These are phyloP conservation scores for Fusarium sp. DNA, from an alignment of 2,329 filamentous ascomycete species.

Conservation along the genomic window DNA sequence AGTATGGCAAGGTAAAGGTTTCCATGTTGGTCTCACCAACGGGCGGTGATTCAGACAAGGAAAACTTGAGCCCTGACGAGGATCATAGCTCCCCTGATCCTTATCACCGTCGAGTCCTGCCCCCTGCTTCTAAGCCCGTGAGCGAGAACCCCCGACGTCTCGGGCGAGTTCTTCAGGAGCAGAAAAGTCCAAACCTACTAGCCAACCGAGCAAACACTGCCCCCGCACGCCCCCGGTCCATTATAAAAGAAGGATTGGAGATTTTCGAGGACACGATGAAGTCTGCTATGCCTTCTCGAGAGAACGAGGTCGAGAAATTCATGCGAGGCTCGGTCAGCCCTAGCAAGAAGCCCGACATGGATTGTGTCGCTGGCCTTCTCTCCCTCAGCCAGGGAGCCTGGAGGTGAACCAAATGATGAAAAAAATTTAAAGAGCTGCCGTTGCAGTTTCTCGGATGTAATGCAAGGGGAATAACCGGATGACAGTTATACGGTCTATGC, in stretches of 20 bases:
- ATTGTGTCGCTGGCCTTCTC: slow-evolving; percentile 88
- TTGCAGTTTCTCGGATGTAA: slow-evolving; percentile 21
- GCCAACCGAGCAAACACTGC: slow-evolving; percentile 56
- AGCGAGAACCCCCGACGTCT: slow-evolving; percentile 55
- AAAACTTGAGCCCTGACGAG: slow-evolving; percentile 80
- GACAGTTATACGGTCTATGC: slow-evolving; percentile 19
- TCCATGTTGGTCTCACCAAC: slow-evolving; percentile 54
- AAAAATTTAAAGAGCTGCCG: not conserved
- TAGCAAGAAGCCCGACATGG: slow-evolving; percentile 83
- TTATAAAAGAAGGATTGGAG: slow-evolving; percentile 53
- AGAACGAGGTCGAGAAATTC: slow-evolving; percentile 77
- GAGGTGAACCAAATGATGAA: slow-evolving; percentile 59
- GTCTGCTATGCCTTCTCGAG: slow-evolving; percentile 37
- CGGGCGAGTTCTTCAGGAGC: slow-evolving; percentile 57
- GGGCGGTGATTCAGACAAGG: slow-evolving; percentile 84
- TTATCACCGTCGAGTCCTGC: slow-evolving; percentile 52
- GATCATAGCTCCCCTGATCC: slow-evolving; percentile 54
- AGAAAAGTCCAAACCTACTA: slow-evolving; percentile 51
- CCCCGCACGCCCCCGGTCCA: slow-evolving; percentile 51
- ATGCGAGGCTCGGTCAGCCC: slow-evolving; percentile 75
- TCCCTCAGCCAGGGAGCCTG: slow-evolving; percentile 94
- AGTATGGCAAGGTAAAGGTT: slow-evolving; percentile 53
- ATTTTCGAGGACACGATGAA: slow-evolving; percentile 66
- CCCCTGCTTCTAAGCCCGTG: slow-evolving; percentile 46
- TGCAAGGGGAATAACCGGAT: slow-evolving; percentile 26